phyloP scores from a whole-genome alignment of 495 filamentous ascomycete genomes.

The Penicillium riverlandense region DNA sequence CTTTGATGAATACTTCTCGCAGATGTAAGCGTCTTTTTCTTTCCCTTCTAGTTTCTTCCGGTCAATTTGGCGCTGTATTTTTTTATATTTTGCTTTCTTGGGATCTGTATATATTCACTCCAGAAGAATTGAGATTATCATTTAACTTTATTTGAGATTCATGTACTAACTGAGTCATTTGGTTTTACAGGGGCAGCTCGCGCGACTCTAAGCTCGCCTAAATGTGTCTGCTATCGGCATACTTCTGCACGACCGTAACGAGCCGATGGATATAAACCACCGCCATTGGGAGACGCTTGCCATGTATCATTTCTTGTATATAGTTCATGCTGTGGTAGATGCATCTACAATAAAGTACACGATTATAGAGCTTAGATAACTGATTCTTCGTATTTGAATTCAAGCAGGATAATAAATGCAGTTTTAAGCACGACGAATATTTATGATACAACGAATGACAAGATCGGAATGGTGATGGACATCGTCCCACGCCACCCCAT shows the following conservation, averaged over 20 bases:
- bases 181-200: neutral
- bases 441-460: too few relatives aligned
- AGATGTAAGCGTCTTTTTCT: constrained; percentile 18
- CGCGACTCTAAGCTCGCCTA: neutral
- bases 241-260: neutral
- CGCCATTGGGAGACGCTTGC: too few relatives aligned
- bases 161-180: neutral
- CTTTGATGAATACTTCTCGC: constrained; percentile 53
- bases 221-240: neutral
- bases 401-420: too few relatives aligned
- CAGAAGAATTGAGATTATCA: neutral
- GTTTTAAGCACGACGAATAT: too few relatives aligned
- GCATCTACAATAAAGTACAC: constrained; percentile 3
- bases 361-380: too few relatives aligned
- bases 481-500: too few relatives aligned
- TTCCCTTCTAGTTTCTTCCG: neutral
- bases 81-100: neutral
- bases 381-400: too few relatives aligned
- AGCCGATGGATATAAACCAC: neutral
- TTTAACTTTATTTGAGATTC: too few relatives aligned
- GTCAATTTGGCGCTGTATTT: neutral
- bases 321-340: neutral
- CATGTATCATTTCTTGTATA: neutral
- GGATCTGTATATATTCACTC: neutral
- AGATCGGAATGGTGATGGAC: too few relatives aligned